Conservation (phyloP, 306 rosid species). For the Trifolium pratense region DNA sequence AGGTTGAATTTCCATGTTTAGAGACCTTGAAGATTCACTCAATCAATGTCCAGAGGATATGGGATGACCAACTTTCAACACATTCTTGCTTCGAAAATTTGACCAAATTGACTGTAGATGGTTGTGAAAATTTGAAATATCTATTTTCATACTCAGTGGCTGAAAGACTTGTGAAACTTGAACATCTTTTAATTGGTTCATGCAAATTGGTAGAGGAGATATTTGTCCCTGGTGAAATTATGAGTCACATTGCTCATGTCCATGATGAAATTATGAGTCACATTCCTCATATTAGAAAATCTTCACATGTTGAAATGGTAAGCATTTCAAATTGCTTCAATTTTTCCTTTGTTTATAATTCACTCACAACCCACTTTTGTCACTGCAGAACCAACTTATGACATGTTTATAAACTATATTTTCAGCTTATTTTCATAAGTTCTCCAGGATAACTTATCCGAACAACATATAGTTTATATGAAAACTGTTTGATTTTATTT, state of each 20-base stretch:
- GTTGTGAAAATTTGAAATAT: conserved; percentile 41
- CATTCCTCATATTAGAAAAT: conserved; percentile 9
- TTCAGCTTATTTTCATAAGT: not conserved
- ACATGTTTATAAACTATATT: not conserved
- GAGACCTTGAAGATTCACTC: conserved; percentile 38
- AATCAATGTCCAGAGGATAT: conserved; percentile 42
- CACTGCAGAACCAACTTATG: not conserved
- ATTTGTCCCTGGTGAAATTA: conserved; percentile 26
- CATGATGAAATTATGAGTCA: not conserved
- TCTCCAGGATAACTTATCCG: not conserved
- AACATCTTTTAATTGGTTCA: conserved; percentile 42
- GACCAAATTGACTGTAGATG: conserved; percentile 40
- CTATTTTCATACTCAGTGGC: conserved; percentile 40
- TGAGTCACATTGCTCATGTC: not conserved
- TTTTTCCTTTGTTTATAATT: not conserved
- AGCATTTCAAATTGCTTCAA: conserved; percentile 32
- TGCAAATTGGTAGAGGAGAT: conserved; percentile 39
- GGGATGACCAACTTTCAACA: conserved; percentile 42
- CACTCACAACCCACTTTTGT: too few species aligned
- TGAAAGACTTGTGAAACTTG: conserved; percentile 41
- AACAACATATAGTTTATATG: not conserved
- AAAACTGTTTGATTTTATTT: not conserved
- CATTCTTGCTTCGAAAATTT: conserved; percentile 39
- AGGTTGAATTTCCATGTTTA: conserved; percentile 52
- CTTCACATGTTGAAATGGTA: conserved; percentile 34